These are phyloP conservation scores for Collybia sordida DNA, from an alignment of 768 basidiomycete genomes.

Conservation along the genomic window DNA sequence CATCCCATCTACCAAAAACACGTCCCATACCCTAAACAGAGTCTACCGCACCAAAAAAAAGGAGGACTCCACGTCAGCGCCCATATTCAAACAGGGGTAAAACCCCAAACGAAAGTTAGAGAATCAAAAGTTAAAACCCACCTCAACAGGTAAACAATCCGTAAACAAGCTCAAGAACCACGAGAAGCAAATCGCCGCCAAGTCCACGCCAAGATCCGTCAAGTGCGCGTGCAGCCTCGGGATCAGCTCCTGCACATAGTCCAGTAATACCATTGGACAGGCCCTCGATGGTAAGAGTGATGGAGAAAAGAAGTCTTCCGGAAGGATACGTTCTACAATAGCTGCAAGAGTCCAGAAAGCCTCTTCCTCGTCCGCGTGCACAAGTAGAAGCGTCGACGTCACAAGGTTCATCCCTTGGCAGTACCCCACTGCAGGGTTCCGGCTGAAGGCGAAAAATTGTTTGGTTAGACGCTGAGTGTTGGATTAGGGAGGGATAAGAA, in stretches of 20 bases:
- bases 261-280: constrained; percentile 87
- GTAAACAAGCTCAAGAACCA: constrained; percentile 98
- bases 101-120: too few relatives aligned
- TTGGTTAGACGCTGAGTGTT: too few relatives aligned
- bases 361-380: constrained; percentile 93
- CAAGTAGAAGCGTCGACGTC: constrained; percentile 89
- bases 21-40: constrained; percentile 93
- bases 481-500: neutral
- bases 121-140: constrained; percentile 31
- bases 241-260: constrained; percentile 76
- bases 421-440: constrained; percentile 91
- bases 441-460: constrained; percentile 49
- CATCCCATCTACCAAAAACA: constrained; percentile 90
- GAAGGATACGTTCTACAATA: constrained; percentile 86
- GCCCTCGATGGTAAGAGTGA: constrained; percentile 90
- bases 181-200: constrained; percentile 94
- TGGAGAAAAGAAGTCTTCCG: constrained; percentile 92
- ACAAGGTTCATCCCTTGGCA: constrained; percentile 97
- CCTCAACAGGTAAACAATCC: constrained; percentile 94
- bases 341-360: constrained; percentile 94
- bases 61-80: constrained; percentile 1
- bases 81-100: neutral
- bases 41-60: constrained; percentile 49
- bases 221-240: constrained; percentile 81
- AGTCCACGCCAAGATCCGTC: constrained; percentile 78